Conservation (phyloP, 2,329 filamentous ascomycete genomes). For the Aspergillus quadricinctus region DNA sequence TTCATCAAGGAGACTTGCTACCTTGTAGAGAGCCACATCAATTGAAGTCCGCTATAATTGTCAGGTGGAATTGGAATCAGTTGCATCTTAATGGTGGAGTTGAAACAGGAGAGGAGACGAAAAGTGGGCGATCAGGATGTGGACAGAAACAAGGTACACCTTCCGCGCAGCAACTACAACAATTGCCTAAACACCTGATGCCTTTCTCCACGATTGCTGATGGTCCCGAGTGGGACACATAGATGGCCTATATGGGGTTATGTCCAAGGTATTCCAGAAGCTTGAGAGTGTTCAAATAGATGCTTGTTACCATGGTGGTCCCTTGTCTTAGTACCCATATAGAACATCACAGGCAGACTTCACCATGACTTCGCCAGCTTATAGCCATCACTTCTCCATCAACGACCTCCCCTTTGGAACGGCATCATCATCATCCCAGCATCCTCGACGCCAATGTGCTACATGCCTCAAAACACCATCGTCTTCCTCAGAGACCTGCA, state of each 20-base stretch:
- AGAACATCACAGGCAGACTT: background rate
- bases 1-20: background rate
- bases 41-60: background rate
- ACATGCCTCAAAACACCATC: slow-evolving; percentile 51
- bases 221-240: background rate
- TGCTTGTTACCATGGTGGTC: no score
- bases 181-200: background rate
- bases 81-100: background rate
- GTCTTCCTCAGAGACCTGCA: slow-evolving; percentile 50
- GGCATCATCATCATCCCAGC: slow-evolving; percentile 42
- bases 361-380: slow-evolving; percentile 18
- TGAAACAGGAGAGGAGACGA: background rate
- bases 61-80: background rate
- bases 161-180: no score
- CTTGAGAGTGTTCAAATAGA: background rate
- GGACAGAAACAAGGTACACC: background rate
- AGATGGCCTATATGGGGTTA: background rate
- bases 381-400: slow-evolving; percentile 43
- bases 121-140: slow-evolving; percentile 2
- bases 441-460: slow-evolving; percentile 41
- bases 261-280: background rate
- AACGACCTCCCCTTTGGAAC: slow-evolving; percentile 54
- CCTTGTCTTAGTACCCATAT: background rate
- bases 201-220: background rate
- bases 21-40: background rate